A percentile compares a stretch with the other conserved stretches of the same genome.
These are phyloP conservation scores for Dendrobium chrysotoxum DNA, from an alignment of 106 monocot genomes.

Conservation along the genomic window DNA sequence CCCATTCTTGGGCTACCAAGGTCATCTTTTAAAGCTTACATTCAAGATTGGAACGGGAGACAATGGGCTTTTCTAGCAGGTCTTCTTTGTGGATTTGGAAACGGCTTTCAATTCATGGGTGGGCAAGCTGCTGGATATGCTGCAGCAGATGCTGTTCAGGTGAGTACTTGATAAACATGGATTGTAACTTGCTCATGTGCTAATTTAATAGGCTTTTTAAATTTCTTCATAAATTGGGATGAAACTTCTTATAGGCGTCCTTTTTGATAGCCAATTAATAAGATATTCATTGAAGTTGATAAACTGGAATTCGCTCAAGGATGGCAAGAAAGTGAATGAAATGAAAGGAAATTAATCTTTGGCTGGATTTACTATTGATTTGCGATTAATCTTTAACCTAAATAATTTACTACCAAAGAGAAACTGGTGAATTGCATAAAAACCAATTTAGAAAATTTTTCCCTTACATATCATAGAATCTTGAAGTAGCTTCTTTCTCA, in stretches of 20 bases:
- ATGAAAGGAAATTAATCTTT: no score
- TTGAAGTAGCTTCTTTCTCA: background rate
- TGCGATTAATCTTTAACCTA: no score
- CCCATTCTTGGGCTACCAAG: constrained; percentile 78
- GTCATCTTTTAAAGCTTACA: constrained; percentile 75
- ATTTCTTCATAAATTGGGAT: no score
- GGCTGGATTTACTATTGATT: no score
- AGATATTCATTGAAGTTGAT: no score
- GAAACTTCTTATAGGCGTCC: no score
- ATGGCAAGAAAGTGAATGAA: no score
- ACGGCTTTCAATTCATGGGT: constrained; percentile 98
- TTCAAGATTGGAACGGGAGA: constrained; percentile 84
- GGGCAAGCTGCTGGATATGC: constrained; percentile 94
- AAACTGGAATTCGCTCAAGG: no score
- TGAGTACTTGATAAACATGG: constrained; percentile 10
- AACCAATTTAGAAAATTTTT: background rate
- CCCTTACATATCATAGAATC: background rate
- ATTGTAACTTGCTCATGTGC: background rate
- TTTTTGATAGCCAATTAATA: no score
- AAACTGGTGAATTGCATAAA: no score
- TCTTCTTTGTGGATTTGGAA: constrained; percentile 85
- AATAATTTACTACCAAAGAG: no score
- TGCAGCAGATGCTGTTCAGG: constrained; percentile 95
- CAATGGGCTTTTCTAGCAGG: constrained; percentile 91
- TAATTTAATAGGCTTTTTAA: no score